Conservation (phyloP, 1,284 basidiomycete species). For the Fistulina hepatica region DNA sequence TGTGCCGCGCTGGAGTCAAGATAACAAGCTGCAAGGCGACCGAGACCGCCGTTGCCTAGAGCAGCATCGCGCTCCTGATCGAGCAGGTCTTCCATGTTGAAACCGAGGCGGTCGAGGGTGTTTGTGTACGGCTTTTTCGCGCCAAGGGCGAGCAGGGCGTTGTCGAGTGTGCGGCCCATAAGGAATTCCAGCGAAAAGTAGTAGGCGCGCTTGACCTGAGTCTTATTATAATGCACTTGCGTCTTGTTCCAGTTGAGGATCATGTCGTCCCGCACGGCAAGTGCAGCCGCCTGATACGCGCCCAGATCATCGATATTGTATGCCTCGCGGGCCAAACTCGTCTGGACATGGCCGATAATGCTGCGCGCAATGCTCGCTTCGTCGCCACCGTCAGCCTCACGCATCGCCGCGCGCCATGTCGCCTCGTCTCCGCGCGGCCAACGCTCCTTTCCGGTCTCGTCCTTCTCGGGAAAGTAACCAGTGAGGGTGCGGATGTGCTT, state of each 20-base stretch:
- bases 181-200: constrained; percentile 86
- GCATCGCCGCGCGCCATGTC: constrained; percentile 63
- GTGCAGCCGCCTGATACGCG: constrained; percentile 70
- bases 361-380: constrained; percentile 61
- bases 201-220: constrained; percentile 75
- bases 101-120: constrained; percentile 68
- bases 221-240: constrained; percentile 57
- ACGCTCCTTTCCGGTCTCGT: constrained; percentile 64
- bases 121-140: constrained; percentile 66
- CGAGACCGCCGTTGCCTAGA: constrained; percentile 82
- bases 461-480: constrained; percentile 65
- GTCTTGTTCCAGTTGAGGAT: constrained; percentile 77
- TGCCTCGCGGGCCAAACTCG: constrained; percentile 78
- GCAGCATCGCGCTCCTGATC: constrained; percentile 77
- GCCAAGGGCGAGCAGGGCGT: constrained; percentile 80
- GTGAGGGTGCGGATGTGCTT: constrained; percentile 68
- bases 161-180: constrained; percentile 84
- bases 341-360: constrained; percentile 80
- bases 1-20: constrained; percentile 69
- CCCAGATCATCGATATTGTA: constrained; percentile 72
- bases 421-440: constrained; percentile 80
- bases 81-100: constrained; percentile 77
- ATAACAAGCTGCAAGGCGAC: constrained; percentile 89
- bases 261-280: constrained; percentile 78
- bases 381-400: constrained; percentile 52